Evolutionary conservation across 768 basidiomycete genomes (phyloP).

Genomic region (Mycena rosella): DNA sequence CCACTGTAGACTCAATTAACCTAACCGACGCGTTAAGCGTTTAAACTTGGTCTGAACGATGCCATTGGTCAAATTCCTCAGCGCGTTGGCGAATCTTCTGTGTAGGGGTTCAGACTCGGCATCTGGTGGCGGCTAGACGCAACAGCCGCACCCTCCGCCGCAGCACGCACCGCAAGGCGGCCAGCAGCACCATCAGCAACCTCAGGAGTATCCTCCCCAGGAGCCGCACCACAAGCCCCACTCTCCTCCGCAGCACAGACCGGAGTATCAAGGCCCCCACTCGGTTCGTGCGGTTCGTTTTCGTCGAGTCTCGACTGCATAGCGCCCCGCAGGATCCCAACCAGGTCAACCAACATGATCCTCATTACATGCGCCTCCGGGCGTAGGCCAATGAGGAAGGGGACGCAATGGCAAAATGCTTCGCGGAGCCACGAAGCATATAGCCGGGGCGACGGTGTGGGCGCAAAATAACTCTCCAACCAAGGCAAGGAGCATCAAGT

Average conservation of each 20-base stretch:
- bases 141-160: conserved; percentile 1
- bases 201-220: not conserved
- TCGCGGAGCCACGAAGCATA: conserved; percentile 86
- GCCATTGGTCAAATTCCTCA: conserved; percentile 18
- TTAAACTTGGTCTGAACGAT: conserved; percentile 1
- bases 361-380: conserved; percentile 77
- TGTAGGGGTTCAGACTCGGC: conserved; percentile 18
- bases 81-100: conserved; percentile 7
- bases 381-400: conserved; percentile 84
- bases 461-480: conserved; percentile 85
- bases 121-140: not conserved
- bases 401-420: conserved; percentile 79
- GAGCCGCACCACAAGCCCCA: conserved; percentile 3
- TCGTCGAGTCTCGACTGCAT: not conserved
- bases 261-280: not conserved
- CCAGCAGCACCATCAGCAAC: conserved; percentile 8
- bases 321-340: conserved; percentile 56
- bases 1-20: no score
- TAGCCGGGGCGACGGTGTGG: conserved; percentile 74
- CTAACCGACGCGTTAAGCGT: conserved; percentile 16
- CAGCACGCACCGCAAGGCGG: not conserved
- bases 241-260: conserved; percentile 14
- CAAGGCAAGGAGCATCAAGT: conserved; percentile 84
- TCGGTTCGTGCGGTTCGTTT: conserved; percentile 12
- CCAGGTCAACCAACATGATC: conserved; percentile 75